phyloP scores from a whole-genome alignment of 306 rosid genomes.

The Chamaecrista fasciculata region DNA sequence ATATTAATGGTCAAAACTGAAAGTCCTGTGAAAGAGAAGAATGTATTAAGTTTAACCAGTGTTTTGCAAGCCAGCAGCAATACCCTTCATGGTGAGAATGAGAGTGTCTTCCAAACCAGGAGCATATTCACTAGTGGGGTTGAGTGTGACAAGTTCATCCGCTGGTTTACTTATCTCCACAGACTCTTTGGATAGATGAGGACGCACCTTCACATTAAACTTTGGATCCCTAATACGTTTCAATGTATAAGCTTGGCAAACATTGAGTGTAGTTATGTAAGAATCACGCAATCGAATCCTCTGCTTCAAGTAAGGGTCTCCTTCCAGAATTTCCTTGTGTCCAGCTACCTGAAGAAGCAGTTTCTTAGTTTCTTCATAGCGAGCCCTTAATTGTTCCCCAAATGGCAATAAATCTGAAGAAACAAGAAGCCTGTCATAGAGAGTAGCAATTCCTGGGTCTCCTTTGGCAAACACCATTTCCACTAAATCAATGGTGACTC shows the following conservation, averaged over 20 bases:
- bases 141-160: constrained; percentile 71
- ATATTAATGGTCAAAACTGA: no score
- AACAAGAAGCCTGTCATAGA: constrained; percentile 84
- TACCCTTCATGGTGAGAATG: constrained; percentile 95
- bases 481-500: constrained; percentile 89
- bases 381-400: constrained; percentile 64
- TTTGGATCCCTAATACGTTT: constrained; percentile 74
- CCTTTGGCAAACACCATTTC: constrained; percentile 99
- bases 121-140: constrained; percentile 87
- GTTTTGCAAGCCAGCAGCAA: constrained; percentile 96
- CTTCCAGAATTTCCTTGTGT: constrained; percentile 89
- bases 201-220: constrained; percentile 54
- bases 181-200: constrained; percentile 71
- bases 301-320: constrained; percentile 79
- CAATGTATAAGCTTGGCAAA: constrained; percentile 91
- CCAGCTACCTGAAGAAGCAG: constrained; percentile 79
- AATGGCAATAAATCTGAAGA: constrained; percentile 70
- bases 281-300: constrained; percentile 81
- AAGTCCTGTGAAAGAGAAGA: no score
- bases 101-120: constrained; percentile 97
- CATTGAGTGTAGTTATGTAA: constrained; percentile 83
- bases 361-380: constrained; percentile 74
- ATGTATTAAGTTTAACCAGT: constrained; percentile 23
- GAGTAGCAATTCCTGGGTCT: constrained; percentile 80
- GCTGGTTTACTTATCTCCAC: constrained; percentile 61